Conservation (phyloP, 2,329 filamentous ascomycete species). For the Tolypocladium amazonense region DNA sequence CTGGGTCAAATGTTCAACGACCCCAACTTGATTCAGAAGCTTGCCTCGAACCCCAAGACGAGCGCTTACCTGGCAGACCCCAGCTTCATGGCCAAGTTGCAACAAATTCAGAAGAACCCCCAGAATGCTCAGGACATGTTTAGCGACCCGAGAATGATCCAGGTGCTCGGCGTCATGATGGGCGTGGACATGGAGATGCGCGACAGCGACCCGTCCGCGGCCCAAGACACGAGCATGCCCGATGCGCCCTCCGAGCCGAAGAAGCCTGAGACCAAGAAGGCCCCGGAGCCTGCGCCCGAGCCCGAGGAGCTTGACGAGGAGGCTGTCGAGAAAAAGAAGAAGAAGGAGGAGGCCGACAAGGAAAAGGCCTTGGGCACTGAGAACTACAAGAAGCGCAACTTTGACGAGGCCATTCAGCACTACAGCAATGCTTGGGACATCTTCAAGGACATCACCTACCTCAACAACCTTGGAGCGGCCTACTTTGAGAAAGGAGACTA, state of each 20-base stretch:
- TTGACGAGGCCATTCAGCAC: slow-evolving; percentile 88
- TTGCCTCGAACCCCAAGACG: slow-evolving; percentile 92
- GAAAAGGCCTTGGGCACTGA: slow-evolving; percentile 92
- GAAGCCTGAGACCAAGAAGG: slow-evolving; percentile 42
- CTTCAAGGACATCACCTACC: slow-evolving; percentile 92
- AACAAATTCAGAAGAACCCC: slow-evolving; percentile 72
- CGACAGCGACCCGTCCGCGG: slow-evolving; percentile 21
- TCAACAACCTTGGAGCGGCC: slow-evolving; percentile 91
- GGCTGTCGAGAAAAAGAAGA: slow-evolving; percentile 70
- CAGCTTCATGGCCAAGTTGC: slow-evolving; percentile 82
- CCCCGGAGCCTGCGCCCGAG: slow-evolving; percentile 43
- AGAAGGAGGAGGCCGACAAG: slow-evolving; percentile 85
- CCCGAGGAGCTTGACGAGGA: slow-evolving; percentile 73
- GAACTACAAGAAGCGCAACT: slow-evolving; percentile 96
- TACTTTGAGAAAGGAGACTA: slow-evolving; percentile 96
- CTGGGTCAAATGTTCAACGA: slow-evolving; percentile 93
- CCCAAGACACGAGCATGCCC: slow-evolving; percentile 62
- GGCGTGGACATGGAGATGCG: slow-evolving; percentile 74
- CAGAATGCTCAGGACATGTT: slow-evolving; percentile 70
- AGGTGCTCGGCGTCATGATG: slow-evolving; percentile 87
- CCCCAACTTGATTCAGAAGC: slow-evolving; percentile 79
- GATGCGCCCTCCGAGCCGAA: slow-evolving; percentile 41
- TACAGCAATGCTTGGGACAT: slow-evolving; percentile 93
- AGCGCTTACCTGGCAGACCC: slow-evolving; percentile 68
- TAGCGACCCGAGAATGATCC: slow-evolving; percentile 81